Evolutionary conservation across 2,329 filamentous ascomycete genomes (phyloP).

Genomic region (Ceratocystis albifundus): DNA sequence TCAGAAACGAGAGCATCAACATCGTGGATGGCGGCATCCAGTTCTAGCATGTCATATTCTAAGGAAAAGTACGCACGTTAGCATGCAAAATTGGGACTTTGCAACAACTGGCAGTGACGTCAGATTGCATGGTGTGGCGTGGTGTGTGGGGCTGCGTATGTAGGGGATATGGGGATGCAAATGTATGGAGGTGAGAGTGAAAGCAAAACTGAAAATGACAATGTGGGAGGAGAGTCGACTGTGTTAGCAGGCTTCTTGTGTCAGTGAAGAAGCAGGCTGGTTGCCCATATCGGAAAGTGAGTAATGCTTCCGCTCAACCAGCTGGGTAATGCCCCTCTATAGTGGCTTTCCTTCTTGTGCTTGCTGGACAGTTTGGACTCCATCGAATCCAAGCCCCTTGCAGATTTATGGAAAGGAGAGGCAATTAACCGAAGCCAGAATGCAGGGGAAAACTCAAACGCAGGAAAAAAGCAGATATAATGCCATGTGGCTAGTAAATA

Average conservation of each 20-base stretch:
- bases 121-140: constrained; percentile 10
- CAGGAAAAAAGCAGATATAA: constrained; percentile 24
- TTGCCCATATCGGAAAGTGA: neutral
- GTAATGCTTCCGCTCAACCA: neutral
- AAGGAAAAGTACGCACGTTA: constrained; percentile 33
- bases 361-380: neutral
- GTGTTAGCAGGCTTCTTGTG: neutral
- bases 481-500: constrained; percentile 4
- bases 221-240: neutral
- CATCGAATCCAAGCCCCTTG: neutral
- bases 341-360: neutral
- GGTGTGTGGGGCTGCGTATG: neutral
- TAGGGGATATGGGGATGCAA: neutral
- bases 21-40: constrained; percentile 51
- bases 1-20: constrained; percentile 60
- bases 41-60: constrained; percentile 53
- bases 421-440: constrained; percentile 8
- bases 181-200: neutral
- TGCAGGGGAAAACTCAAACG: constrained; percentile 25
- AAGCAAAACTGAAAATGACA: too few relatives aligned
- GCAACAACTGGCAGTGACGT: constrained; percentile 19
- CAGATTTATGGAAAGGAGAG: neutral
- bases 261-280: neutral
- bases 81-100: constrained; percentile 28
- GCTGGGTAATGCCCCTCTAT: neutral